Evolutionary conservation across 1,284 basidiomycete genomes (phyloP).

Genomic region (Cryptococcus wingfieldii): DNA sequence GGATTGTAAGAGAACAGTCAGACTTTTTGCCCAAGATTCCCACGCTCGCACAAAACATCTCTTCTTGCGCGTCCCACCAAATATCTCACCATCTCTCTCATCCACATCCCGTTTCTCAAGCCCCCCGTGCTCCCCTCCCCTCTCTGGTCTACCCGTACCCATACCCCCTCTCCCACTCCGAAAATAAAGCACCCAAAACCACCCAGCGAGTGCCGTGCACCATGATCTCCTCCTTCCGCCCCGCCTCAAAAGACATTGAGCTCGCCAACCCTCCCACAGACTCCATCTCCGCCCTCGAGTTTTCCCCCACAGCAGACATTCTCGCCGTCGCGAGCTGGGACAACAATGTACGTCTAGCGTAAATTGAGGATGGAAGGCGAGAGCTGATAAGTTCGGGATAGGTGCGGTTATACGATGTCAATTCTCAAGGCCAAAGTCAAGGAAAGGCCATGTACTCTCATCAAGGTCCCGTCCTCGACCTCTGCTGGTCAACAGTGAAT

Average conservation of each 20-base stretch:
- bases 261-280: conserved; percentile 67
- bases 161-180: background rate
- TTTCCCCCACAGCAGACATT: conserved; percentile 62
- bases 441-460: conserved; percentile 80
- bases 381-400: conserved; percentile 16
- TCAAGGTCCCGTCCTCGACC: conserved; percentile 73
- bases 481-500: conserved; percentile 70
- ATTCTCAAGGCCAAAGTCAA: conserved; percentile 54
- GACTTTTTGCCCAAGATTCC: conserved; percentile 7
- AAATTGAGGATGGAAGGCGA: background rate
- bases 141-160: no score
- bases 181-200: no score
- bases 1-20: background rate
- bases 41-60: background rate
- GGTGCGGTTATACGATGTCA: conserved; percentile 59
- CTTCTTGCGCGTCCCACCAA: background rate
- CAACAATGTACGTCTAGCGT: conserved; percentile 59
- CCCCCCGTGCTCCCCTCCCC: background rate
- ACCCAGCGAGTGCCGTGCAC: background rate
- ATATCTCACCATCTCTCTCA: no score
- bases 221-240: conserved; percentile 23
- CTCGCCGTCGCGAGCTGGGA: conserved; percentile 75
- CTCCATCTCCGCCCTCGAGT: conserved; percentile 66
- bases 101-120: no score
- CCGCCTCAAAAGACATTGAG: conserved; percentile 62